phyloP scores from a whole-genome alignment of 257 asterid genomes.

The Cruciata laevipes region DNA sequence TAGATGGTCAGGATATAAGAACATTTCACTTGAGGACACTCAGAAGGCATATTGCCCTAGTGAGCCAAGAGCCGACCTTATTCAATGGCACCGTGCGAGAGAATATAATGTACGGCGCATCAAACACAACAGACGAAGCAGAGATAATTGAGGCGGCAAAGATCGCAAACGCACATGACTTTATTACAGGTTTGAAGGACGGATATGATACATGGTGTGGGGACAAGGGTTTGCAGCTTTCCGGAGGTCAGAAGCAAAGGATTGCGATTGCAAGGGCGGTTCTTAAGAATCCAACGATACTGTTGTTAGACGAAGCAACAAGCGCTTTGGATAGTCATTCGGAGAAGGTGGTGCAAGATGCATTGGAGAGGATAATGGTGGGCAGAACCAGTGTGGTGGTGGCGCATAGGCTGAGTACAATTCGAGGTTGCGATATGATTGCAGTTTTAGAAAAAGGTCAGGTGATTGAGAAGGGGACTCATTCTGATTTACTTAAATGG shows the following conservation, averaged over 20 bases:
- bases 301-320: conserved; percentile 37
- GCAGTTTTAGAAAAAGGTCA: not conserved
- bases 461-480: conserved; percentile 36
- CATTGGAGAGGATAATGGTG: conserved; percentile 19
- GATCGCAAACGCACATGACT: not conserved
- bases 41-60: not conserved
- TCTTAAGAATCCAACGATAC: not conserved
- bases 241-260: conserved; percentile 89
- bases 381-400: conserved; percentile 5
- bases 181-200: not conserved
- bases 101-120: not conserved
- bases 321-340: conserved; percentile 79
- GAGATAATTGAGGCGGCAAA: not conserved
- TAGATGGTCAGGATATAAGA: not conserved
- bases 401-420: conserved; percentile 1
- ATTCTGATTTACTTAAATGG: conserved; percentile 48
- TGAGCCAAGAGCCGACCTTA: not conserved
- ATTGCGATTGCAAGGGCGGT: conserved; percentile 81
- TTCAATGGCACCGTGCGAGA: not conserved
- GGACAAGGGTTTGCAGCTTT: conserved; percentile 71
- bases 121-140: not conserved
- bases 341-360: conserved; percentile 78
- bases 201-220: conserved; percentile 47
- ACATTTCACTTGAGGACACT: not conserved
- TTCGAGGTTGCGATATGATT: not conserved